Evolutionary conservation across 129 eudicot genomes (phyloP).

Genomic region (Flaveria brownii): DNA sequence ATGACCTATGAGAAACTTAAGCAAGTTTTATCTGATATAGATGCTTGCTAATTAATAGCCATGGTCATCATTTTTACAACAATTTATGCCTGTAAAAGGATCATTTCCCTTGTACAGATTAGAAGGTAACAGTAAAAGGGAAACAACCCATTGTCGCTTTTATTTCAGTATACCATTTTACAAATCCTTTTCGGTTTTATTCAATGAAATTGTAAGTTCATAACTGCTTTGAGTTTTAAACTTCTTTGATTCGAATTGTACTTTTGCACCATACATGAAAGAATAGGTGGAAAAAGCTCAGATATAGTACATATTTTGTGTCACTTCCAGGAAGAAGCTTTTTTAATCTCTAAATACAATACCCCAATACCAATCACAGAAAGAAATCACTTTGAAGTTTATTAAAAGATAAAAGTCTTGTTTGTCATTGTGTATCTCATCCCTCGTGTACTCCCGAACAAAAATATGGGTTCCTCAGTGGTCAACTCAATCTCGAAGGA

Average conservation of each 20-base stretch:
- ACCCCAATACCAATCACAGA: constrained; percentile 33
- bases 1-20: constrained; percentile 88
- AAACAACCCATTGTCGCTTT: constrained; percentile 27
- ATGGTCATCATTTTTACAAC: neutral
- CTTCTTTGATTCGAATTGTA: neutral
- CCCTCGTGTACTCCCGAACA: constrained; percentile 28
- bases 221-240: neutral
- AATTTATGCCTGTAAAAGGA: constrained; percentile 20
- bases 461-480: constrained; percentile 50
- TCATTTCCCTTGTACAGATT: constrained; percentile 42
- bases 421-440: constrained; percentile 12
- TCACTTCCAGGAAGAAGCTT: constrained; percentile 9
- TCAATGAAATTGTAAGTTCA: neutral
- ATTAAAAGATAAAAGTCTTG: constrained; percentile 28
- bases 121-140: constrained; percentile 26
- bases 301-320: neutral
- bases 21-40: constrained; percentile 60
- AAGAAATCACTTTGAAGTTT: constrained; percentile 32
- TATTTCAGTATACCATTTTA: constrained; percentile 7
- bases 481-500: constrained; percentile 37
- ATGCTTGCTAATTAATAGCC: constrained; percentile 28
- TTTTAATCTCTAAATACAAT: constrained; percentile 31
- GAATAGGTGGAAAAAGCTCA: neutral
- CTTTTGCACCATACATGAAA: neutral
- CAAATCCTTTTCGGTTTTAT: constrained; percentile 16